Evolutionary conservation across 768 basidiomycete species (phyloP), one percentile per base, ranked within the genome.

Genomic region (Amanita molliuscula): DNA sequence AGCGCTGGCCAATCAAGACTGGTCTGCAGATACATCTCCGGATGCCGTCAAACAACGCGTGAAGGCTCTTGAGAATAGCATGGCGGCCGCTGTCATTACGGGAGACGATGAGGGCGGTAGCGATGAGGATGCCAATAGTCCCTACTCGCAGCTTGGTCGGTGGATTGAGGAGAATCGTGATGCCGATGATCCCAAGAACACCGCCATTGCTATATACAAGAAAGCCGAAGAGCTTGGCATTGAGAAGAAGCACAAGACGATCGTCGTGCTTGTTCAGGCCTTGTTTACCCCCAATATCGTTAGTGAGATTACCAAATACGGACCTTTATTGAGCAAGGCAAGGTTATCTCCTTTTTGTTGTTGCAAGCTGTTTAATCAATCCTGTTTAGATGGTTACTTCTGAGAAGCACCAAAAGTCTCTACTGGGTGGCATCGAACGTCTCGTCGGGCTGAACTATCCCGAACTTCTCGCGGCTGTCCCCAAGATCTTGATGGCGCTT

Each of bases 341-440:
- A 21, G 75, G 66, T 8, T 11, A 47, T 35, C 33, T 8, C 13
- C 34, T 21, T 47, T 37, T 33, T 35, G 40, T 6, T 15, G 47
- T 26, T 54, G 53, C 37, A 54, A 61, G 10, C 10, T 31, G 53
- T 33, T 26, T 4, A 29, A 11, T 13, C 50, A 33, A 44, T 16
- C 23, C 42, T 25, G 31, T 23, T 10, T 50, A 94, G 90, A 78
- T 94, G 76, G 82, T 88, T 44, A 84, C 84, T 0, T 84, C 86
- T 2, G 95, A 98, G 73, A 97, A 93, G 65, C 89, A 95, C 59
- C 91, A 96, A 65, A 99, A 98, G 67, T 74, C 93, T 0, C 70
- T 99, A 26, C 75, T 98, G 6, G 96, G 96, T 23, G 96, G 96
- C 47, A 69, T 98, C 44, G 96, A 99, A 63, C 86, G 89, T 15